Evolutionary conservation across 1,139 yeast species (phyloP).

Genomic region (Magnusiomyces tetraspermus): DNA sequence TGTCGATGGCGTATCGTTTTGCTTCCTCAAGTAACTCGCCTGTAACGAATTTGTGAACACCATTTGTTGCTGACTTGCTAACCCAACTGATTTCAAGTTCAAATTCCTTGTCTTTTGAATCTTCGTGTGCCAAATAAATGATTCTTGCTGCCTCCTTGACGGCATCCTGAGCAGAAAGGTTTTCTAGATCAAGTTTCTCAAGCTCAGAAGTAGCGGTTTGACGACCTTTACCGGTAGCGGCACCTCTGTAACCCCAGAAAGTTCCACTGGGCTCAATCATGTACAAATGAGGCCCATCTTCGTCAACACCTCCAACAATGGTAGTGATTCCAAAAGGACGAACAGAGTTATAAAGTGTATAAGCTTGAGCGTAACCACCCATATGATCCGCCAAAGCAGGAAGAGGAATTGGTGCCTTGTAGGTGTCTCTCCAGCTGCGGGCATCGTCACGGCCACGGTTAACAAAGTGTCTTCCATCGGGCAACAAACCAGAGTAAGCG

Average conservation of each 20-base stretch:
- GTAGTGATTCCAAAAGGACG: slow-evolving; percentile 94
- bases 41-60: slow-evolving; percentile 75
- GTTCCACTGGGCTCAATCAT: slow-evolving; percentile 98
- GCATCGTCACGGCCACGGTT: slow-evolving; percentile 92
- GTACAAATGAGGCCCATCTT: slow-evolving; percentile 76
- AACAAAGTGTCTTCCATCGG: slow-evolving; percentile 94
- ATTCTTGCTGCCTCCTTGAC: slow-evolving; percentile 90
- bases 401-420: slow-evolving; percentile 68
- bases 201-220: slow-evolving; percentile 93
- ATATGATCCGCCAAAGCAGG: slow-evolving; percentile 79
- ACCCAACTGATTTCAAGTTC: slow-evolving; percentile 93
- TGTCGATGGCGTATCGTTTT: slow-evolving; percentile 68
- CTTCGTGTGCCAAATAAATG: slow-evolving; percentile 91
- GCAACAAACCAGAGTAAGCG: slow-evolving; percentile 80
- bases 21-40: slow-evolving; percentile 74
- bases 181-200: slow-evolving; percentile 74
- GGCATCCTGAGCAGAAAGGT: slow-evolving; percentile 67
- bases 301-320: slow-evolving; percentile 88
- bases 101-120: slow-evolving; percentile 92
- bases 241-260: slow-evolving; percentile 95
- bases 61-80: slow-evolving; percentile 62
- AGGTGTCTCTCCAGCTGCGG: slow-evolving; percentile 62
- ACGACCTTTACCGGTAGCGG: slow-evolving; percentile 97
- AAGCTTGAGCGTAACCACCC: slow-evolving; percentile 90
- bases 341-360: slow-evolving; percentile 91